Percentiles rank a stretch among this genome's conserved stretches.
These are phyloP conservation scores for Hypoxylon sp. DNA, from an alignment of 2,329 filamentous ascomycete genomes.

Conservation along the genomic window DNA sequence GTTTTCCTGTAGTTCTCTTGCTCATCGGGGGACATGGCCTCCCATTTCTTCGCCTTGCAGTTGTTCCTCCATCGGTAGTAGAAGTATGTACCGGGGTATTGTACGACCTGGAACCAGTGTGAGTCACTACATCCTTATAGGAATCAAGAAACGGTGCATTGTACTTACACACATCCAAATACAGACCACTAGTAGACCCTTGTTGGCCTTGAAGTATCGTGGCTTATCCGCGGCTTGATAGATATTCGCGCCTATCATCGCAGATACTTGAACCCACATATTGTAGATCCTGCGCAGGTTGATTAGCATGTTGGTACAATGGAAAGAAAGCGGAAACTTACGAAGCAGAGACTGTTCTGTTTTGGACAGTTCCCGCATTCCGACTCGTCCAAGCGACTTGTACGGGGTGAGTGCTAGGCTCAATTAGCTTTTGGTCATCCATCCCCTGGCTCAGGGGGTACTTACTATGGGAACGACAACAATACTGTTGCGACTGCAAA, in stretches of 20 bases:
- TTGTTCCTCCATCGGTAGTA: slow-evolving; percentile 52
- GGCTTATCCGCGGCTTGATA: slow-evolving; percentile 49
- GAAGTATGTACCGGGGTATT: slow-evolving; percentile 50
- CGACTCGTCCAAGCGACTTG: slow-evolving; percentile 66
- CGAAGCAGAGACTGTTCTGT: slow-evolving; percentile 59
- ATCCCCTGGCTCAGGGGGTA: no score
- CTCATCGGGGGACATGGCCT: slow-evolving; percentile 51
- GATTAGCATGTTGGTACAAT: slow-evolving; percentile 28
- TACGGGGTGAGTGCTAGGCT: slow-evolving; percentile 57
- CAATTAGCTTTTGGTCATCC: slow-evolving; percentile 1
- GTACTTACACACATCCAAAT: slow-evolving; percentile 52
- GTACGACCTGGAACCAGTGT: slow-evolving; percentile 43
- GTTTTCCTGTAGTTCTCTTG: slow-evolving; percentile 54
- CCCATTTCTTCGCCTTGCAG: slow-evolving; percentile 50
- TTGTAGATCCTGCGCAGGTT: slow-evolving; percentile 59
- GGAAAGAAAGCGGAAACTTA: slow-evolving; percentile 42
- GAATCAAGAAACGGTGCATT: neutral
- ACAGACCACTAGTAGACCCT: slow-evolving; percentile 49
- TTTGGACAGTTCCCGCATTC: slow-evolving; percentile 66
- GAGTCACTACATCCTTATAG: slow-evolving; percentile 5
- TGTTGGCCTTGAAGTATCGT: slow-evolving; percentile 52
- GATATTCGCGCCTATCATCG: slow-evolving; percentile 51
- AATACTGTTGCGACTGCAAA: slow-evolving; percentile 60
- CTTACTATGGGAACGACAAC: slow-evolving; percentile 60
- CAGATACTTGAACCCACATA: slow-evolving; percentile 52